Base-by-base conservation (phyloP, 306 rosid genomes). In the Pueraria montana region DNA sequence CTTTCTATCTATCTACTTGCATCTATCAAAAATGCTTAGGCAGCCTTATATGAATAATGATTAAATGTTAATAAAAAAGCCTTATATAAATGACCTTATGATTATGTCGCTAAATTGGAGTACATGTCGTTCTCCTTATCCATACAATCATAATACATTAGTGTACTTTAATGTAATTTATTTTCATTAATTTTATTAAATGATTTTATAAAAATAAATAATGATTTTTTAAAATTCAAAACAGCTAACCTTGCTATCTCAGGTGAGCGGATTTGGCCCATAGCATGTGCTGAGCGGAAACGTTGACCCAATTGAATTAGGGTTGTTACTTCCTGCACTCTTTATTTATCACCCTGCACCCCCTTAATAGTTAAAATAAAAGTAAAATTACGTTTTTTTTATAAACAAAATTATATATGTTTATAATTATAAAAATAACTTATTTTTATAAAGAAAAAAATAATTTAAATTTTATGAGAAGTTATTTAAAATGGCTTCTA, bases 1-100 rank as follows among this genome's bases (percentile, higher is more conserved):
- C 50, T 20, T 72, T 72, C 55, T 23, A n/a, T 81, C 43, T 40
- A 63, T 74, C 74, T 16, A 49, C 24, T 74, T 63, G 75, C 56
- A 49, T 3, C 43, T 50, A 8, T 34, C 0, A 65, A 65, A n/a
- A 17, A 17, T n/a, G 16, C 24, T 34, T 65, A 11, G 17, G 20
- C 20, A 62, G 40, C 38, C 4, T 61, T 61, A 62, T 27, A 13
- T 53, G 18, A n/a, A 62, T 27, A 62, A 27, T 62, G 68, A 62
- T 14, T 62, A 23, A 59, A 23, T 59, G 17, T 59, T 59, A 10
- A 8, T 11, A 17, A 59, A 58, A 11, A 11, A 6, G 18, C 18
- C 3, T n/a, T 18, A 8, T 53, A 53, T 26, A 3, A 13, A 27
- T 6, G 20, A 62, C n/a, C 36, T 23, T 24, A 62, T 62, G 11